Evolutionary conservation across 805 yeast species (phyloP).

Genomic region (Dipodascopsis tothii): DNA sequence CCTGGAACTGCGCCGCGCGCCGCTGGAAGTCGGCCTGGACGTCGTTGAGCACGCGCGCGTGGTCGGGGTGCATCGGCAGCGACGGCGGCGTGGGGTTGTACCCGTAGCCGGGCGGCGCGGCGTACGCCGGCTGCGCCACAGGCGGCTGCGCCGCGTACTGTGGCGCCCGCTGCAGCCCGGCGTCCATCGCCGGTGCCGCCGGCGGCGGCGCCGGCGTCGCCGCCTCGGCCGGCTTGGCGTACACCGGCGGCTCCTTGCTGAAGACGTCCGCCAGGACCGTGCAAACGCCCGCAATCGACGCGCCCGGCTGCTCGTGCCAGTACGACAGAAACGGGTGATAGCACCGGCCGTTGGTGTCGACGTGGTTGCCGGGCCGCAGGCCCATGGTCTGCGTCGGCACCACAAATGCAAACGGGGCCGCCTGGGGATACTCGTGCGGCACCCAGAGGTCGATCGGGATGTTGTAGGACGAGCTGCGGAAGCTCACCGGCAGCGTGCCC

Average conservation of each 20-base stretch:
- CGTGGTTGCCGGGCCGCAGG: constrained; percentile 53
- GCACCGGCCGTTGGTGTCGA: constrained; percentile 64
- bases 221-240: constrained; percentile 29
- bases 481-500: constrained; percentile 45
- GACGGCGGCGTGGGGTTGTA: constrained; percentile 6
- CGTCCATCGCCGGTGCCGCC: background rate
- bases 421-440: constrained; percentile 62
- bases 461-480: constrained; percentile 31
- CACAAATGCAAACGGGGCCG: constrained; percentile 60
- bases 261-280: constrained; percentile 34
- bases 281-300: constrained; percentile 32
- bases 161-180: background rate
- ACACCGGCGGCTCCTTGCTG: constrained; percentile 41
- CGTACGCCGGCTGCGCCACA: background rate
- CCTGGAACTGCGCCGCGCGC: constrained; percentile 25
- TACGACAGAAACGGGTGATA: constrained; percentile 60
- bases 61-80: constrained; percentile 36
- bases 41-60: constrained; percentile 24
- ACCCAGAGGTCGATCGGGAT: constrained; percentile 69
- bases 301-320: constrained; percentile 41
- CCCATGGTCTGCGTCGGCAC: constrained; percentile 44
- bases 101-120: background rate
- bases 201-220: constrained; percentile 6
- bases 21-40: constrained; percentile 26
- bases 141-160: background rate